Base-by-base conservation (phyloP, 2,329 filamentous ascomycete genomes). In the Sarocladiaceae sp. region DNA sequence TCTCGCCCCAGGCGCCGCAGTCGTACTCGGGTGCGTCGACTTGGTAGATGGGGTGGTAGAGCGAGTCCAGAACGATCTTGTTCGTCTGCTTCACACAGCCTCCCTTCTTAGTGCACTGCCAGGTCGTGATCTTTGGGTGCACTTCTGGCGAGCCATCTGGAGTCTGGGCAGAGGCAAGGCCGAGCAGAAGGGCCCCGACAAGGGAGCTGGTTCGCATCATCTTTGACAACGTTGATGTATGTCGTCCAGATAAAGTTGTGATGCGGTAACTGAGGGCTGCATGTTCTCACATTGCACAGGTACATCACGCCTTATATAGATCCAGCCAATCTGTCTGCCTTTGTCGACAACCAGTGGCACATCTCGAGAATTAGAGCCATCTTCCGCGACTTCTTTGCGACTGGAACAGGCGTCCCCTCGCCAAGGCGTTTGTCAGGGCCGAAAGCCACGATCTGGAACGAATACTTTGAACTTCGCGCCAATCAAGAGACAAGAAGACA, bases 81-180 rank as follows among this genome's bases (percentile, higher is more conserved):
- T 68, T 74, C 33, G 65, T 63, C 21, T 69, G 63, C 37, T 63
- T 51, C 43, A 63, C 65, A 58, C 74, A 78, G 42, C 75, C 74
- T 6, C 61, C 60, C 3, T 55, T 58, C 24, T 66, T 69, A 18
- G 73, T 76, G 60, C 74, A 78, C 48, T 70, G 66, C 55, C 64
- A 75, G 3, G 74, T 78, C 3, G 62, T 66, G 43, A 78, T 56
- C 51, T 65, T 65, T 24, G 74, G 74, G 44, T 78, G 74, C 19
- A 65, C 62, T 52, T 78, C 73, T 4, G 64, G 59, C 9, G 53
- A 57, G 19, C 57, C 57, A 47, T 64, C 62, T n/a, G 64, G 61
- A n/a, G 58, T 60, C 50, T 70, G 68, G 4, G 61, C 65, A 33
- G 57, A 45, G n/a, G 53, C 51, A n/a, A 62, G 49, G 16, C 55